These are phyloP conservation scores for Hibiscus syriacus DNA, from an alignment of 345 rosid genomes.

Conservation along the genomic window DNA sequence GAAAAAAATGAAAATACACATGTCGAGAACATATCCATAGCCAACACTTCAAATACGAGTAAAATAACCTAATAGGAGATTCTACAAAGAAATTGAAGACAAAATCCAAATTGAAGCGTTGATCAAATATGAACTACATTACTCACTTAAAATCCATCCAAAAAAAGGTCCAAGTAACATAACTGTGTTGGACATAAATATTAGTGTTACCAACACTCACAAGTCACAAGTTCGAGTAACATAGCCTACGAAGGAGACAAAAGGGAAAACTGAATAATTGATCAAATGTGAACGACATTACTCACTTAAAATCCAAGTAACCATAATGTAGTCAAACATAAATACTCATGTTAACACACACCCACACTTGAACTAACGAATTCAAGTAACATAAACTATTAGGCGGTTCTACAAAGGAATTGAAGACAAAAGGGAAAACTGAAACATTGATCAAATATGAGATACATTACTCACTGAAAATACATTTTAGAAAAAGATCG, in stretches of 20 bases:
- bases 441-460: not conserved
- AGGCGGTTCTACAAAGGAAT: slow-evolving; percentile 2
- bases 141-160: not conserved
- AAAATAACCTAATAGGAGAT: not conserved
- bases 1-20: not conserved
- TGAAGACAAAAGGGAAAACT: no score
- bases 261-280: not conserved
- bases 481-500: not conserved
- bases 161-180: not conserved
- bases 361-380: no score
- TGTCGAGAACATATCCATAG: not conserved
- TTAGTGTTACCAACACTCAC: no score
- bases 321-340: no score
- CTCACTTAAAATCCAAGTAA: not conserved
- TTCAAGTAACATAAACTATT: not conserved
- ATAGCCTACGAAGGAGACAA: not conserved
- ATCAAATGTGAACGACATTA: not conserved
- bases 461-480: not conserved
- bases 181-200: not conserved
- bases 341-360: no score
- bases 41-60: not conserved
- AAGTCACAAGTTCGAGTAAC: not conserved
- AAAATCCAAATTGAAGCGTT: not conserved
- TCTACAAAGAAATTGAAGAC: not conserved
- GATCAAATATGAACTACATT: not conserved